Evolutionary conservation across 108 stramenopile genomes (phyloP).

Genomic region (Fragilaria crotonensis): DNA sequence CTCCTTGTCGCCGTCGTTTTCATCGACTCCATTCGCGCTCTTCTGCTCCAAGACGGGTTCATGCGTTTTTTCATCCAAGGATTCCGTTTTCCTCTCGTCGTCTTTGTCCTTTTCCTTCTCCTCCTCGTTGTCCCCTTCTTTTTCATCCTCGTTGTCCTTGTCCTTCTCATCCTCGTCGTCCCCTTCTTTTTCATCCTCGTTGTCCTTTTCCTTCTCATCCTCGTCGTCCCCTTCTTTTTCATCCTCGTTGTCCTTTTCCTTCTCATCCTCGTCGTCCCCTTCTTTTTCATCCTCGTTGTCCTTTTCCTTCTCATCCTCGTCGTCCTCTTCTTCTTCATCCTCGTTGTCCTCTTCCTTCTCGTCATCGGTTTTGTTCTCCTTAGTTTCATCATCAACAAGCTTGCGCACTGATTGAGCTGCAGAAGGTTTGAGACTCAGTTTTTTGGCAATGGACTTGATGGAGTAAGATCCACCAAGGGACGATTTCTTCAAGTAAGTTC

Average conservation of each 20-base stretch:
- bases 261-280: constrained; percentile 1
- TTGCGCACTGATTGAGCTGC: too few relatives aligned
- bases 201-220: background rate
- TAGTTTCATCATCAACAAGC: too few relatives aligned
- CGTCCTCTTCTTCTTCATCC: too few relatives aligned
- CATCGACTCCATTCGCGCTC: background rate
- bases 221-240: background rate
- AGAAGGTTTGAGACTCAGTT: too few relatives aligned
- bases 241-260: background rate
- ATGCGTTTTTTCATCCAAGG: constrained; percentile 5
- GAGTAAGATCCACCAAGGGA: too few relatives aligned
- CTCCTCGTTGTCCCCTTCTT: constrained; percentile 4
- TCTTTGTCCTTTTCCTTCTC: constrained; percentile 1
- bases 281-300: background rate
- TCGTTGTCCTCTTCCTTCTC: background rate
- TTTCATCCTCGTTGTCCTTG: background rate
- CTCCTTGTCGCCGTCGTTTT: background rate
- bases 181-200: constrained; percentile 1
- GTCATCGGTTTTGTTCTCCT: too few relatives aligned
- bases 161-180: constrained; percentile 6
- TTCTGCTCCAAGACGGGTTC: background rate
- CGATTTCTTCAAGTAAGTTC: background rate
- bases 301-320: constrained; percentile 6
- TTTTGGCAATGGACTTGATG: too few relatives aligned
- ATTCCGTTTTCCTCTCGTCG: background rate